Evolutionary conservation across 306 rosid genomes (phyloP), one percentile per base, ranked within the genome.

Genomic region (Quercus mongolica): DNA sequence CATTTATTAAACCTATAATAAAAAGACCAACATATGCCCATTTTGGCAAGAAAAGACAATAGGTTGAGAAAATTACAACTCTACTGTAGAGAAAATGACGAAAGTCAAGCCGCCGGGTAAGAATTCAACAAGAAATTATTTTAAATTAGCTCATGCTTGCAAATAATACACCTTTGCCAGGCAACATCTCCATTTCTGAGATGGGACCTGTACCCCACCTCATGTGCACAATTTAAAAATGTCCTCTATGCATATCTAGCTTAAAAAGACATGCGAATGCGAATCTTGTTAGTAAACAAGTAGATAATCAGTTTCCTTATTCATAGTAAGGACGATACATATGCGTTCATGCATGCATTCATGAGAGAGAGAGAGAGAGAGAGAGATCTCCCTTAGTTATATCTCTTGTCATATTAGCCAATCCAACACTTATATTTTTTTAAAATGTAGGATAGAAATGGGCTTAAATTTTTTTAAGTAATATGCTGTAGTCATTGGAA

Each of bases 401-500:
- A 38, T 3, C 4, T 35, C 26, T 33, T 67, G 13, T 21, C 72
- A 68, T 4, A 3, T 19, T 69, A n/a, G 58, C n/a, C 30, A 77
- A 56, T 25, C 6, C 46, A 78, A 78, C n/a, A 20, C 54, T 21
- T 2, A 5, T 0, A 6, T 35, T 35, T 38, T 41, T 38, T 0
- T 4, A 4, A 74, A 74, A 72, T 4, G 18, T 31, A 25, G 63
- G 38, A 44, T 30, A 25, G 63, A n/a, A 44, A 4, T 74, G 31
- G 81, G 31, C 54, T 73, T 69, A 62, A 28, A 62, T 59, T 58
- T 72, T 69, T 21, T 55, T 31, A 68, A 58, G 67, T 19, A 46
- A 28, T 54, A 7, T 30, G 68, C 68, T 52, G 38, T 6, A 81
- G 21, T 92, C 82, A 91, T 79, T 76, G 69, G 55, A 87, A 76